Evolutionary conservation across 345 rosid genomes (phyloP).

Genomic region (Garcia nutans): DNA sequence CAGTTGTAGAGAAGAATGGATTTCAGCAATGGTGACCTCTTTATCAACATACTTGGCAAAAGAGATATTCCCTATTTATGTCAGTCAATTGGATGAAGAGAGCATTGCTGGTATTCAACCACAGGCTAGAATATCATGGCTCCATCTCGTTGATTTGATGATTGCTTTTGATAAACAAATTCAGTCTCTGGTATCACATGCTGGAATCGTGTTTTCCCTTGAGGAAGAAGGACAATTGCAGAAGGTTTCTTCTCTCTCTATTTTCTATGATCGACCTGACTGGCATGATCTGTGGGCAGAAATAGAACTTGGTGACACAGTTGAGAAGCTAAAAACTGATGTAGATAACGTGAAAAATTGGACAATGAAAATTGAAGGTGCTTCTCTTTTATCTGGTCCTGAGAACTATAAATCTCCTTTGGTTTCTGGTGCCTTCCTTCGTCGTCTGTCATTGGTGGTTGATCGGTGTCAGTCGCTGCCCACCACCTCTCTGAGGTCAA

Average conservation of each 20-base stretch:
- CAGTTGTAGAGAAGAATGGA: conserved; percentile 97
- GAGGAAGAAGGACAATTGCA: conserved; percentile 63
- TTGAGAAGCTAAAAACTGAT: conserved; percentile 59
- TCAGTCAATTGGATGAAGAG: conserved; percentile 57
- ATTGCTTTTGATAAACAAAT: conserved; percentile 76
- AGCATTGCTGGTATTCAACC: conserved; percentile 36
- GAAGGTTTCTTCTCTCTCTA: conserved; percentile 73
- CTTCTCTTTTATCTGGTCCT: conserved; percentile 47
- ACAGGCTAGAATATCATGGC: conserved; percentile 74
- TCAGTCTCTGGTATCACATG: conserved; percentile 67
- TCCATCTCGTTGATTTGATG: conserved; percentile 88
- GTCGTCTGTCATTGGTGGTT: conserved; percentile 50
- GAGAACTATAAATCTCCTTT: conserved; percentile 69
- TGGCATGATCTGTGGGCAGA: conserved; percentile 94
- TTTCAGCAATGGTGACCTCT: conserved; percentile 86
- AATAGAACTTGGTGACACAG: conserved; percentile 63
- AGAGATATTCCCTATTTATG: conserved; percentile 69
- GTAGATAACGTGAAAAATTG: conserved; percentile 65
- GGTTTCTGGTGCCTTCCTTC: conserved; percentile 54
- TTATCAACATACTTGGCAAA: conserved; percentile 68
- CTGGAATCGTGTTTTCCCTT: conserved; percentile 70
- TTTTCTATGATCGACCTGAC: conserved; percentile 86
- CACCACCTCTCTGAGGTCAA: conserved; percentile 51
- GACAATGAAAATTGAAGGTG: conserved; percentile 65
- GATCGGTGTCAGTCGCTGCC: conserved; percentile 77